Conservation (phyloP, 192 early-diverging fungal species). For the Backusella morwellensis region DNA sequence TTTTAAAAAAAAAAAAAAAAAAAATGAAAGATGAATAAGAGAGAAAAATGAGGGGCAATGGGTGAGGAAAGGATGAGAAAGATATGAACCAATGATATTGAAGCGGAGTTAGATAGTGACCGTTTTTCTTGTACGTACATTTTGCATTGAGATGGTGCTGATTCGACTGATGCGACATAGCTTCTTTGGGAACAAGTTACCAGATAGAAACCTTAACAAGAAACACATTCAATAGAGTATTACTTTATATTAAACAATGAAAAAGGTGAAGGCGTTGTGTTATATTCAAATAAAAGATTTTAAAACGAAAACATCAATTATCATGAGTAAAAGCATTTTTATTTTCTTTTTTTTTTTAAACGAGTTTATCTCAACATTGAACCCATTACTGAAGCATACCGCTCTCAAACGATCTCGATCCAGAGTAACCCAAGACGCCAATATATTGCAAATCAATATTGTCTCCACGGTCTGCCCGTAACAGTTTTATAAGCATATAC, state of each 20-base stretch:
- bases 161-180: too few relatives aligned
- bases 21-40: neutral
- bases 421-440: constrained; percentile 44
- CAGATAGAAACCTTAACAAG: too few relatives aligned
- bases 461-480: constrained; percentile 40
- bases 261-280: too few relatives aligned
- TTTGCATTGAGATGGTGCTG: too few relatives aligned
- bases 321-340: neutral
- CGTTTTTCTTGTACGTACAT: neutral
- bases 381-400: neutral
- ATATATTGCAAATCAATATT: constrained; percentile 61
- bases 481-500: constrained; percentile 49
- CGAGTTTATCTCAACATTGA: neutral
- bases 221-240: too few relatives aligned
- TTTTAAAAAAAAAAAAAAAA: neutral
- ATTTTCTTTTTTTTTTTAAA: neutral
- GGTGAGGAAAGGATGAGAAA: too few relatives aligned
- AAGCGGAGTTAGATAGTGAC: neutral
- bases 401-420: constrained; percentile 27
- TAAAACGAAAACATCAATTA: neutral
- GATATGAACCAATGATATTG: neutral
- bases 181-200: too few relatives aligned
- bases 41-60: neutral
- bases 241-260: too few relatives aligned
- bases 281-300: too few relatives aligned